Evolutionary conservation across 2,329 filamentous ascomycete species (phyloP).

Genomic region (Myriosclerotinia curreyana): DNA sequence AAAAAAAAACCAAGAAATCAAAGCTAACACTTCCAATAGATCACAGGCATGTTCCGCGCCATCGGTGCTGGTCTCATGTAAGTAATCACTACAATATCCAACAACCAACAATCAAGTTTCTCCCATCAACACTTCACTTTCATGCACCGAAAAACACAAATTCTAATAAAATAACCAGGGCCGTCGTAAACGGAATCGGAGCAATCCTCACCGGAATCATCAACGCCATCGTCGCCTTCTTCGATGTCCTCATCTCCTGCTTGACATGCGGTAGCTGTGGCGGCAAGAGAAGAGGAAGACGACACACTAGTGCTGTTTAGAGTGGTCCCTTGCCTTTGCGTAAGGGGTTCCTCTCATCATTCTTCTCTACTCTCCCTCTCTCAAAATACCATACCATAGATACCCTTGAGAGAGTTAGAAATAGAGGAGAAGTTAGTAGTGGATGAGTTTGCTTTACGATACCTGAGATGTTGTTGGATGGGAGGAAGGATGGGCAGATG

Average conservation of each 20-base stretch:
- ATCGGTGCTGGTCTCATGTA: conserved; percentile 40
- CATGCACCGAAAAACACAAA: not conserved
- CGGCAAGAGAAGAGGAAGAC: conserved; percentile 27
- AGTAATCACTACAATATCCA: not conserved
- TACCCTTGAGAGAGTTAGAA: conserved; percentile 1
- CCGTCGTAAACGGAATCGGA: conserved; percentile 54
- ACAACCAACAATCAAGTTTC: not conserved
- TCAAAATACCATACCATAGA: not conserved
- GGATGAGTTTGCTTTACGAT: conserved; percentile 4
- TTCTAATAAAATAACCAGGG: conserved; percentile 31
- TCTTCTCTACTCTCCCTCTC: not conserved
- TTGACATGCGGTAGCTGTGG: conserved; percentile 41
- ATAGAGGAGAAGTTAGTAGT: not conserved
- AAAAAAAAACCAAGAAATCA: conserved; percentile 3
- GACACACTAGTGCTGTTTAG: conserved; percentile 32
- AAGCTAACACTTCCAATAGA: conserved; percentile 29
- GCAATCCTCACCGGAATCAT: conserved; percentile 38
- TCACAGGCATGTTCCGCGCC: conserved; percentile 37
- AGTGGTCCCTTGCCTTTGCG: conserved; percentile 9
- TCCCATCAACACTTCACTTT: not conserved
- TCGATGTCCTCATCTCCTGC: conserved; percentile 41
- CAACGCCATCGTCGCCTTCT: conserved; percentile 37
- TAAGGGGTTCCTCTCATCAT: not conserved
- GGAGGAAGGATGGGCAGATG: too few species aligned
- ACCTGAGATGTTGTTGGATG: not conserved